Percentiles rank a stretch among this genome's conserved stretches.
Conservation (phyloP, 371 early-diverging fungal species). For the Mucor racemosus region DNA sequence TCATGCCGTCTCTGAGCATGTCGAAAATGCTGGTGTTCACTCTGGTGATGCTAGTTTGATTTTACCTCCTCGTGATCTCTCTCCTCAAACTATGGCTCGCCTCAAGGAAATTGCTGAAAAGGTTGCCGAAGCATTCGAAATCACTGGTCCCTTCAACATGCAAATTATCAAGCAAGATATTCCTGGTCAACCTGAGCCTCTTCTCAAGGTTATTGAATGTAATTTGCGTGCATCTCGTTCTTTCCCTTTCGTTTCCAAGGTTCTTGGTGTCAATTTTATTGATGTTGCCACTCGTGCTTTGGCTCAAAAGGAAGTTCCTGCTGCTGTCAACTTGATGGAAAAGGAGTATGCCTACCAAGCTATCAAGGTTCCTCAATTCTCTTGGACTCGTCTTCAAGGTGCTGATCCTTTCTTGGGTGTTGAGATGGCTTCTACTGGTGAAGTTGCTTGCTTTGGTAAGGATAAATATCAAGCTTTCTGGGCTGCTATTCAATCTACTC, state of each 20-base stretch:
- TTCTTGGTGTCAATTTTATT: constrained; percentile 86
- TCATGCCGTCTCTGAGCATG: constrained; percentile 92
- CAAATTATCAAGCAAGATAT: constrained; percentile 79
- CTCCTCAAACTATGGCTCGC: constrained; percentile 63
- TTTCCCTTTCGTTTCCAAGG: constrained; percentile 96
- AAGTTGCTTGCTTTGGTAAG: constrained; percentile 95
- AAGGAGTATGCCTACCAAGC: constrained; percentile 72
- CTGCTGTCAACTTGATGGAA: constrained; percentile 73
- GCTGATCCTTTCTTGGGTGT: constrained; percentile 96
- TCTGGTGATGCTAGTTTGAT: constrained; percentile 96
- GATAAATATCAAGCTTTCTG: constrained; percentile 89
- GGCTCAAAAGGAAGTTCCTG: constrained; percentile 61
- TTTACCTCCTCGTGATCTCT: constrained; percentile 82
- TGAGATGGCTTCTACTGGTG: constrained; percentile 98
- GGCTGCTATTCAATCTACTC: constrained; percentile 78
- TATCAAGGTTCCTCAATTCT: constrained; percentile 94
- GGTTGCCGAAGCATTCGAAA: constrained; percentile 86
- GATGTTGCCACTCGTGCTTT: constrained; percentile 87
- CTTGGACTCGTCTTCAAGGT: constrained; percentile 91
- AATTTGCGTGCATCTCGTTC: constrained; percentile 95
- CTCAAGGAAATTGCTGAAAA: constrained; percentile 81
- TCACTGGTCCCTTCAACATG: constrained; percentile 97
- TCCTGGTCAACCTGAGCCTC: constrained; percentile 28
- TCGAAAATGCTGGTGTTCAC: constrained; percentile 96
- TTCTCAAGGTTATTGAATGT: constrained; percentile 95